Evolutionary conservation across 1,284 basidiomycete species (phyloP).

Genomic region (Inonotus hispidus): DNA sequence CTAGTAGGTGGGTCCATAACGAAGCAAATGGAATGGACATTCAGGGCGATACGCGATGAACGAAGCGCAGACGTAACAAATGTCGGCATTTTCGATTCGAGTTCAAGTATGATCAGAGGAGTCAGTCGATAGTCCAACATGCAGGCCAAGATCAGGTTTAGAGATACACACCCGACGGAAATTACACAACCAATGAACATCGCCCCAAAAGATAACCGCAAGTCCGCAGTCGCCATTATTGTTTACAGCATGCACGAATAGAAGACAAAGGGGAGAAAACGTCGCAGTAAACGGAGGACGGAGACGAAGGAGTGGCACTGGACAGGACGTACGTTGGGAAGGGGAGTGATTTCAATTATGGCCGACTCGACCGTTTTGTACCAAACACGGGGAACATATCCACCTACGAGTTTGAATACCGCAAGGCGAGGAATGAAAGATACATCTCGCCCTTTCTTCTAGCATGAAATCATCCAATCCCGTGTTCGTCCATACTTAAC

Average conservation of each 20-base stretch:
- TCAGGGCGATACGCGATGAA: background rate
- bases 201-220: constrained; percentile 14
- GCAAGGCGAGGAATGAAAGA: background rate
- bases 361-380: background rate
- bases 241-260: background rate
- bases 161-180: constrained; percentile 14
- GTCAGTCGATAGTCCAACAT: background rate
- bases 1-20: background rate
- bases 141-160: background rate
- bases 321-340: background rate
- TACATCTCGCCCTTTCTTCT: no score
- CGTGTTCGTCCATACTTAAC: no score
- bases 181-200: constrained; percentile 18
- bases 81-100: no score
- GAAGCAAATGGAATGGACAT: background rate
- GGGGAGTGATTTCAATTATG: background rate
- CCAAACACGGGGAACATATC: background rate
- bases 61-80: background rate
- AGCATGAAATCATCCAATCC: no score
- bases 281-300: background rate
- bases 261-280: background rate
- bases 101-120: background rate
- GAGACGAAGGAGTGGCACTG: background rate
- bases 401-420: no score
- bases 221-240: constrained; percentile 14